Conservation (phyloP, 2,329 filamentous ascomycete species). For the Pyricularia grisea region DNA sequence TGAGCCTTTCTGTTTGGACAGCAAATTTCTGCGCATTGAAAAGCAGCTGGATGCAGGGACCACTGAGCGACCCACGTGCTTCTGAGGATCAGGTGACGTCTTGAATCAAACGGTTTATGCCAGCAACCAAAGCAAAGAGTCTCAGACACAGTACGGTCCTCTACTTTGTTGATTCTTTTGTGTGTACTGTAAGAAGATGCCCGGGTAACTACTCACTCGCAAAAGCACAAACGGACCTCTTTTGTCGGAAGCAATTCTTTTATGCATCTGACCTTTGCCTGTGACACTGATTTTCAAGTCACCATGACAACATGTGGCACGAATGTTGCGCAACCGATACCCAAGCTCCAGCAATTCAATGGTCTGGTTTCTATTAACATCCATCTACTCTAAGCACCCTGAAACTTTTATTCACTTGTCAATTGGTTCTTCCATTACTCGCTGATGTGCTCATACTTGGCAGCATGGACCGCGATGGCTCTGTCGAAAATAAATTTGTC, state of each 20-base stretch:
- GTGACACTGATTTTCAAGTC: not conserved
- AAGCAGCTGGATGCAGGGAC: not conserved
- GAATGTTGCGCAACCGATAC: not conserved
- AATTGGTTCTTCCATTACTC: constrained; percentile 1
- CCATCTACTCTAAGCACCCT: not conserved
- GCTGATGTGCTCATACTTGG: constrained; percentile 53
- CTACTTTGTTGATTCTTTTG: not conserved
- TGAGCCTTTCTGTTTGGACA: not conserved
- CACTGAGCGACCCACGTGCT: not conserved
- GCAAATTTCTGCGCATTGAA: not conserved
- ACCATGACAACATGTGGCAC: not conserved
- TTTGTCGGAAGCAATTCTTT: not conserved
- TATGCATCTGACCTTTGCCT: not conserved
- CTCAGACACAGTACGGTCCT: not conserved
- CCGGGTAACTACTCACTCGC: not conserved
- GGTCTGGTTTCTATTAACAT: not conserved
- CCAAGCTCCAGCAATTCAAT: not conserved
- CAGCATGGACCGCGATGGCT: constrained; percentile 66
- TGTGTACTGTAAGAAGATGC: too few species aligned
- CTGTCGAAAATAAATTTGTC: constrained; percentile 29
- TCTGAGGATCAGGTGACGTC: not conserved
- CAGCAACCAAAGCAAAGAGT: not conserved
- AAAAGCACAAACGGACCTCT: not conserved
- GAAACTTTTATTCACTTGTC: not conserved
- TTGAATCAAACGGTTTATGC: not conserved